Base-by-base conservation (phyloP, 78 protist genomes). In the Cyanophora paradoxa region DNA sequence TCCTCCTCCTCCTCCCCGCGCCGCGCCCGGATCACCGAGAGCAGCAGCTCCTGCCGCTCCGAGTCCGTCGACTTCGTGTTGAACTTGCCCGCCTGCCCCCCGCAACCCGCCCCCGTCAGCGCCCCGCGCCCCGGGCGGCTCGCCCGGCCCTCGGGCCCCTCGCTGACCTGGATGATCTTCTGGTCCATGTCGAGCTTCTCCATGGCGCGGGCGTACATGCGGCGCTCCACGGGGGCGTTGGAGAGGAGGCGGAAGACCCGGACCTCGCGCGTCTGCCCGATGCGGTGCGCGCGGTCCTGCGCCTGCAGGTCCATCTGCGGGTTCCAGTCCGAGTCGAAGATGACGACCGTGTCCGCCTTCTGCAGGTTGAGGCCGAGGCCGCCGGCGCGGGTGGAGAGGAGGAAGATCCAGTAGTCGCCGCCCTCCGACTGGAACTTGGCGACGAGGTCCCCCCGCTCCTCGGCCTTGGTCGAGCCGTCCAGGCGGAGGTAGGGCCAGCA, bases 211-310 rank as follows among this genome's bases (percentile, higher is more conserved):
- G 6, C 74, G n/a, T 56, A 34, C 44, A 82, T 82, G 20, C 30
- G n/a, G n/a, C n/a, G n/a, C 44, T 96, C 99, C 19, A 91, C 65
- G 17, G 91, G 42, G 48, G 61, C 74, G 1, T 69, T 63, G 13
- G 92, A 73, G 58, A 95, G 57, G 24, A 97, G 62, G 52, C 98
- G 89, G 78, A 85, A 95, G 16, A 95, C 95, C 1, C 78, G 86
- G 54, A 96, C 98, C 50, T 88, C 83, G 54, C 81, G 82, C 72
- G 77, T 93, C 85, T 98, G 99, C 20, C 99, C 99, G 62, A 94
- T 87, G 37, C 99, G 88, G 70, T 98, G 99, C 22, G 97, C 91
- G 17, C 98, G 84, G 31, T 92, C 93, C 61, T 89, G 90, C 33
- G 83, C 87, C 61, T 85, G 89, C 16, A 40, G 56, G 72, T 65